phyloP scores from a whole-genome alignment of 2,329 filamentous ascomycete species.

The Talaromyces amestolkiae region DNA sequence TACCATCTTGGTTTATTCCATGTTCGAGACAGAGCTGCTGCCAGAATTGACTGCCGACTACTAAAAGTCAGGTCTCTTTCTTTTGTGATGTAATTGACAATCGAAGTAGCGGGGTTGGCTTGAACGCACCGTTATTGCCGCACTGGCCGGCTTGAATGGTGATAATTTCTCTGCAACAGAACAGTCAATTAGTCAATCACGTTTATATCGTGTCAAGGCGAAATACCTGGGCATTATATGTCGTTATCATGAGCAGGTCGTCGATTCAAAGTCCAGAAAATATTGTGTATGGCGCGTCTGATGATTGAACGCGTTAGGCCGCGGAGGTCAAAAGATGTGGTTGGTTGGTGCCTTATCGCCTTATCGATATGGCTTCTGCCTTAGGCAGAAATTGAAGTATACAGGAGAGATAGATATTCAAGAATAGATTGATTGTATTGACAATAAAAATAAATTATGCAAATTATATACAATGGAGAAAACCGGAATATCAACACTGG shows the following conservation, averaged over 20 bases:
- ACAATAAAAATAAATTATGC: not conserved
- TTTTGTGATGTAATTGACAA: not conserved
- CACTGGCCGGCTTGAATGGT: constrained; percentile 98
- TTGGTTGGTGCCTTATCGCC: constrained; percentile 15
- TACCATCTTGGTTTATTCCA: constrained; percentile 95
- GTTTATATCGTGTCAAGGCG: not conserved
- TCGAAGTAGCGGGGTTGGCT: constrained; percentile 1
- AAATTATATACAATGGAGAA: not conserved
- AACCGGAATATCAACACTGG: not conserved
- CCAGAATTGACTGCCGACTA: constrained; percentile 98
- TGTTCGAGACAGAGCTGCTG: constrained; percentile 98
- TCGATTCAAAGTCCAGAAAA: constrained; percentile 28
- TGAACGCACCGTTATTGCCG: constrained; percentile 90
- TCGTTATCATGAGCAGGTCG: constrained; percentile 23
- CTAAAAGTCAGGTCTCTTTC: constrained; percentile 21
- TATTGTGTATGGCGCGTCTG: constrained; percentile 8
- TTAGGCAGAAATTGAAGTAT: not conserved
- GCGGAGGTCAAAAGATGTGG: constrained; percentile 12
- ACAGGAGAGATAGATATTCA: not conserved
- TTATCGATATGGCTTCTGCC: constrained; percentile 5
- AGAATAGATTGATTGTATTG: not conserved
- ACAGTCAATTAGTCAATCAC: not conserved
- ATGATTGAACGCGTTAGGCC: constrained; percentile 13
- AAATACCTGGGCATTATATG: constrained; percentile 41
- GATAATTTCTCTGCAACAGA: constrained; percentile 79